Conservation (phyloP, 805 yeast genomes). For the Wickerhamomyces chaumierensis region DNA sequence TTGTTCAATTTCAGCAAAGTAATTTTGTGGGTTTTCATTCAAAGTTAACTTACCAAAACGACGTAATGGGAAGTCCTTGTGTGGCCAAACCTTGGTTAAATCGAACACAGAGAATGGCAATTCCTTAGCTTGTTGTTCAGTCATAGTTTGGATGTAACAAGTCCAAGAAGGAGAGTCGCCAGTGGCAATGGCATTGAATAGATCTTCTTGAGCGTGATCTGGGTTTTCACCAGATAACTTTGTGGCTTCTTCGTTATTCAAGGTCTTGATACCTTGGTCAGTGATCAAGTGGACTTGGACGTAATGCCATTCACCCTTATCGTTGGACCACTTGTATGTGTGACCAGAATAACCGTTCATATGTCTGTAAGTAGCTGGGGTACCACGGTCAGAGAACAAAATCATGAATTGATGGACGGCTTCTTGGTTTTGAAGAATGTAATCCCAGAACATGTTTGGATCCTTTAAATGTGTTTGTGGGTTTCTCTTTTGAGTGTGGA, state of each 20-base stretch:
- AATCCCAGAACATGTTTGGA: slow-evolving; percentile 75
- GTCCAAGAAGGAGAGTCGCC: slow-evolving; percentile 84
- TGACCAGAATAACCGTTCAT: slow-evolving; percentile 85
- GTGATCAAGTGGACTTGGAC: slow-evolving; percentile 67
- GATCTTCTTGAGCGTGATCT: slow-evolving; percentile 70
- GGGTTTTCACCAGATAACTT: slow-evolving; percentile 67
- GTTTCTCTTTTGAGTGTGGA: slow-evolving; percentile 82
- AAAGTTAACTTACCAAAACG: slow-evolving; percentile 70
- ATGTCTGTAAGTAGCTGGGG: slow-evolving; percentile 62
- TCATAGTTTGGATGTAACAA: slow-evolving; percentile 76
- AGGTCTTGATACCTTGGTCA: slow-evolving; percentile 48
- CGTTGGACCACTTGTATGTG: slow-evolving; percentile 70
- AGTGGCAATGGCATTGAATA: slow-evolving; percentile 65
- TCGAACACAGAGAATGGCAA: slow-evolving; percentile 79
- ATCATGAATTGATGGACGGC: slow-evolving; percentile 64
- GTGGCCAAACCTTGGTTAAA: slow-evolving; percentile 90
- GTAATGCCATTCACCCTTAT: slow-evolving; percentile 65
- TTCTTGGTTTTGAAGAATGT: slow-evolving; percentile 58
- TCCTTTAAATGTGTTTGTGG: slow-evolving; percentile 73
- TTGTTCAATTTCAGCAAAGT: slow-evolving; percentile 81
- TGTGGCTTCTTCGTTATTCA: slow-evolving; percentile 49
- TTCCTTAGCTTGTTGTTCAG: slow-evolving; percentile 65
- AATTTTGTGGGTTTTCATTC: slow-evolving; percentile 78
- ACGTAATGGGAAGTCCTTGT: slow-evolving; percentile 74
- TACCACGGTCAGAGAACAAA: slow-evolving; percentile 73